phyloP scores from a whole-genome alignment of 306 rosid genomes.

The Oemleria cerasiformis region DNA sequence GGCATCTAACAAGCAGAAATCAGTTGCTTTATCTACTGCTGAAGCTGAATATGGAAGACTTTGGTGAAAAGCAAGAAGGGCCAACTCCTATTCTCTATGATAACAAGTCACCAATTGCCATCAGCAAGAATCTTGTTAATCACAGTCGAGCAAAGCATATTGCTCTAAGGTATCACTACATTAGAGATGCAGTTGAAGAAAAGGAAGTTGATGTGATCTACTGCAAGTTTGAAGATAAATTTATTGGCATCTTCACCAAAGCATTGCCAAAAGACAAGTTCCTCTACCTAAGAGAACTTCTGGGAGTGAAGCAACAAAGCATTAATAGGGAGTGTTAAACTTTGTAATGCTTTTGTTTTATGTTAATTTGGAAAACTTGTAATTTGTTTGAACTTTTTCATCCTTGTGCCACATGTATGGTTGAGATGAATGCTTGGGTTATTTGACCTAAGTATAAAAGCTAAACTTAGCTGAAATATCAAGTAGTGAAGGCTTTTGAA shows the following conservation, averaged over 20 bases:
- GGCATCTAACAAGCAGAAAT: neutral
- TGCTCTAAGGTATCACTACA: neutral
- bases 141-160: neutral
- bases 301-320: neutral
- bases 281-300: neutral
- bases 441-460: too few species aligned
- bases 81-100: neutral
- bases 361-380: too few species aligned
- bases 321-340: neutral
- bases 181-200: neutral
- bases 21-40: neutral
- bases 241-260: neutral
- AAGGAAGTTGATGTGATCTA: neutral
- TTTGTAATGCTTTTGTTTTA: too few species aligned
- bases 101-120: neutral
- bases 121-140: neutral
- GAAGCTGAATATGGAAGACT: neutral
- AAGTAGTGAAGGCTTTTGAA: too few species aligned
- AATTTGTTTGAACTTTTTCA: too few species aligned
- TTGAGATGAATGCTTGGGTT: too few species aligned
- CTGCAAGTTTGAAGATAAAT: neutral
- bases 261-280: neutral
- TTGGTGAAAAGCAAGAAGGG: neutral
- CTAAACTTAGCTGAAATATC: too few species aligned
- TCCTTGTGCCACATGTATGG: too few species aligned